Base-by-base conservation (phyloP, 2,329 filamentous ascomycete genomes). In the Cordyceps cateniannulata region DNA sequence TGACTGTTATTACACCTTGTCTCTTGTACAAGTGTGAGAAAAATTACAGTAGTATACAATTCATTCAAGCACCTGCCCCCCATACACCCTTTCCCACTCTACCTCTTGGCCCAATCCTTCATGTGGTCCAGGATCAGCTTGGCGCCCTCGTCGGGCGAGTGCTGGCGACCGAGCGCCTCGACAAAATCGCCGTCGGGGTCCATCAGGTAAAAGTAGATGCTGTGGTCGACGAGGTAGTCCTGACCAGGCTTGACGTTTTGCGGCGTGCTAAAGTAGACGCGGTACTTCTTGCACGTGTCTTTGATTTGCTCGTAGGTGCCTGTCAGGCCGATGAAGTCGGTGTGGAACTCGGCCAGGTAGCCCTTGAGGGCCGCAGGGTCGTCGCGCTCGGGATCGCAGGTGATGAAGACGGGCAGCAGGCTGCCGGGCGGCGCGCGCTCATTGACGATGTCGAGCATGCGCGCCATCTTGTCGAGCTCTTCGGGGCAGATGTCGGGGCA, bases 191-290 rank as follows among this genome's bases (percentile, higher is more conserved):
- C 93, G 68, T 98, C 93, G 0, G 95, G 95, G 73, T 98, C 95
- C 95, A 99, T 99, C 67, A 99, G 78, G 75, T 99, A 99, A 70
- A 99, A 99, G 81, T 99, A 99, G 68, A 99, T 99, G 75, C 92
- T 97, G 78, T 99, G 95, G 74, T 99, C 95, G 14, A 99, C 95
- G 68, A 99, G 76, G 73, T 99, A 99, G 75, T 99, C 95, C 79
- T 97, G 90, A 1, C 93, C 95, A 1, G 92, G 89, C 80, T 93
- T 89, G 61, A 98, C 90, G 65, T 92, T 84, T 68, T 85, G 81
- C 38, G 95, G 95, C 52, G 95, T 99, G 71, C 90, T 95, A 70
- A 99, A 99, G 78, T 99, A 99, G 59, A 99, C 95, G 22, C 95
- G 83, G 75, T 98, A 99, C 66, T 88, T 88, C 80, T 96, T 98